These are phyloP conservation scores for Aegilops speltoides DNA, from an alignment of 176 grass and related monocot species.

Conservation along the genomic window DNA sequence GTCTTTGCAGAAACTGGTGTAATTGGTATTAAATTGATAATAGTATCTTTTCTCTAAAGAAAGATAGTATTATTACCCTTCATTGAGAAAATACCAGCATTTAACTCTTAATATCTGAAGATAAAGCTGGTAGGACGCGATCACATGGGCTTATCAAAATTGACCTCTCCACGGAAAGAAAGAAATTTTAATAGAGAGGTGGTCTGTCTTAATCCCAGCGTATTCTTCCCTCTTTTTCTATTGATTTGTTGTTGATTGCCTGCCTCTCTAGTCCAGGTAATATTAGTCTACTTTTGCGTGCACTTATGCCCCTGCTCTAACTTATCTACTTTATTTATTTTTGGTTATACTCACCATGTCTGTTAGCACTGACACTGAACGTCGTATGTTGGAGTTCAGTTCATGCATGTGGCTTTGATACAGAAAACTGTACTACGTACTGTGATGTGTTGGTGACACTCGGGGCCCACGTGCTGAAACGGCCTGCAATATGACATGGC, in stretches of 20 bases:
- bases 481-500: background rate
- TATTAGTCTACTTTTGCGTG: no score
- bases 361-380: no score
- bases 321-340: no score
- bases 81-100: no score
- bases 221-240: background rate
- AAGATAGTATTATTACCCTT: no score
- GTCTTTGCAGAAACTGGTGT: no score
- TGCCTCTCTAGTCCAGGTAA: background rate
- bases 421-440: background rate
- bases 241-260: background rate
- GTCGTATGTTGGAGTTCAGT: background rate
- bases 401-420: background rate
- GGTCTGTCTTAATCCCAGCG: constrained; percentile 7
- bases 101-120: no score
- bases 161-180: background rate
- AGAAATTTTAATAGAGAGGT: background rate
- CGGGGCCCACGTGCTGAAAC: background rate
- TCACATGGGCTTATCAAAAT: constrained; percentile 24
- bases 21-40: no score
- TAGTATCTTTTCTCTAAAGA: no score
- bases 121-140: background rate
- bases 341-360: no score
- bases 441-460: background rate
- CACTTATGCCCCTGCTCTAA: no score